Percentiles rank a stretch among this genome's conserved stretches.
Evolutionary conservation across 192 early-diverging fungal genomes (phyloP).

Genomic region (Chytriomyces hyalinus): DNA sequence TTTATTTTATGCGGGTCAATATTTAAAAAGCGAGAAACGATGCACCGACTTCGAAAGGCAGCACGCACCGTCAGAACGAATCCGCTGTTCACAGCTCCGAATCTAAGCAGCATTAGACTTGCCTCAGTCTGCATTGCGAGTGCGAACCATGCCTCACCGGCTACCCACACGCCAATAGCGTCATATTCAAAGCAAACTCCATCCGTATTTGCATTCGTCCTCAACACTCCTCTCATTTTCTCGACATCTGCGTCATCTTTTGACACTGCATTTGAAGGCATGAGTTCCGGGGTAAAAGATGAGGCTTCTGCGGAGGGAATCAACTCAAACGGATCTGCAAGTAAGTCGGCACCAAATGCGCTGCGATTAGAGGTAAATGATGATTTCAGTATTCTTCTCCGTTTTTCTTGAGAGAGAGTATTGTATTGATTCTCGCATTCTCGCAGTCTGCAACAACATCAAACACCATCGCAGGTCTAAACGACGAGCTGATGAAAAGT

Average conservation of each 20-base stretch:
- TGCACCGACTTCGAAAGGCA: neutral
- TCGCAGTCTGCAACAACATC: constrained; percentile 5
- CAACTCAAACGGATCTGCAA: too few relatives aligned
- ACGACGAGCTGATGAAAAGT: constrained; percentile 20
- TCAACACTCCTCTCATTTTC: too few relatives aligned
- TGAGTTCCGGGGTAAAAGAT: too few relatives aligned
- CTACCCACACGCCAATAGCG: neutral
- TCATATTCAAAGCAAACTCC: neutral
- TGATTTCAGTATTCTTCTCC: too few relatives aligned
- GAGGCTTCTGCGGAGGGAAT: too few relatives aligned
- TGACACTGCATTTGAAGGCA: too few relatives aligned
- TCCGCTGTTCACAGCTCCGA: neutral
- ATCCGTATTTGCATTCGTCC: neutral
- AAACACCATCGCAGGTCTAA: neutral
- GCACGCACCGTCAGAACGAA: neutral
- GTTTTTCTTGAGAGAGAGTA: too few relatives aligned
- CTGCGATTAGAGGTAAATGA: too few relatives aligned
- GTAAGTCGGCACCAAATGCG: too few relatives aligned
- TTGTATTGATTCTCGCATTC: neutral
- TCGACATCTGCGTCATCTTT: too few relatives aligned
- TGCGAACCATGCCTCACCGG: neutral
- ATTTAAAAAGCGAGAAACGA: neutral
- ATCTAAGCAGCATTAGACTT: neutral
- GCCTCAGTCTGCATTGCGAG: neutral
- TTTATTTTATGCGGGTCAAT: neutral